These are phyloP conservation scores for Oryza glumipatula DNA, from an alignment of 176 grass and related monocot species.

Conservation along the genomic window DNA sequence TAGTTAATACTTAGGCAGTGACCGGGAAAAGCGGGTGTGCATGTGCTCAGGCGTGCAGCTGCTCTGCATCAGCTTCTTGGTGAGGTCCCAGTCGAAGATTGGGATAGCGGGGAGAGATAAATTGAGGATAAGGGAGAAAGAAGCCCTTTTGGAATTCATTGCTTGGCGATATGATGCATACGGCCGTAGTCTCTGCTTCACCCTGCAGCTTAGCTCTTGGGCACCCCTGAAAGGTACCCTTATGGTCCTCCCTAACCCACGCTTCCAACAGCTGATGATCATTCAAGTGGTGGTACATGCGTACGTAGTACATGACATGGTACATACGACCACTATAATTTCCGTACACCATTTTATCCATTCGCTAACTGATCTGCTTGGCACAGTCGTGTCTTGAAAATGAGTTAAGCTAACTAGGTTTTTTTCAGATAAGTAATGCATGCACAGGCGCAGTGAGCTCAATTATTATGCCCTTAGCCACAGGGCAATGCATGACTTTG, in stretches of 20 bases:
- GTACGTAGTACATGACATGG: neutral
- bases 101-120: neutral
- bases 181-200: neutral
- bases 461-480: neutral
- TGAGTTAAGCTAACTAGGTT: neutral
- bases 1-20: no score
- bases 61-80: neutral
- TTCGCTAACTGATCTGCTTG: neutral
- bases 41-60: neutral
- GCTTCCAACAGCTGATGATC: neutral
- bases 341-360: neutral
- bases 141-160: constrained; percentile 25
- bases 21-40: neutral
- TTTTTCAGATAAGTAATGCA: neutral
- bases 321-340: neutral
- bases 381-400: neutral
- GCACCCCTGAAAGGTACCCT: constrained; percentile 7
- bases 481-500: neutral
- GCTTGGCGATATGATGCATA: neutral
- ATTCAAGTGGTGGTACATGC: neutral
- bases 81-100: neutral
- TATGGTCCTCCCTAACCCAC: neutral
- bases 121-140: neutral
- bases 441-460: neutral
- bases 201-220: neutral